phyloP scores from a whole-genome alignment of 495 filamentous ascomycete genomes.

The Annulohypoxylon nitens region DNA sequence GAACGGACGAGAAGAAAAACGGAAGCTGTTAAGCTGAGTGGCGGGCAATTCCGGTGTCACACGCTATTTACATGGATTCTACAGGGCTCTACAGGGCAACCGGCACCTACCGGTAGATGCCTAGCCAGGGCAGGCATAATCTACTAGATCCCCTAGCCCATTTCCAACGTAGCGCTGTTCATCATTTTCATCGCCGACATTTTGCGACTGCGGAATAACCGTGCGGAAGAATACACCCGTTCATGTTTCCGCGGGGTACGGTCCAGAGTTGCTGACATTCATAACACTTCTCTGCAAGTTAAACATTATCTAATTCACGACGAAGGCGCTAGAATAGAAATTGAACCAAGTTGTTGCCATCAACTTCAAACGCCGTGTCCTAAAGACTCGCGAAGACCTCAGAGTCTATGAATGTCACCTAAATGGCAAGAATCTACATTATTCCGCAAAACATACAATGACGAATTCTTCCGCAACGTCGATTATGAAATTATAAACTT shows the following conservation, averaged over 20 bases:
- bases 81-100: background rate
- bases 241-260: no score
- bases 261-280: no score
- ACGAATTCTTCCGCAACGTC: background rate
- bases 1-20: background rate
- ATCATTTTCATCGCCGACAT: background rate
- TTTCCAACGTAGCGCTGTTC: background rate
- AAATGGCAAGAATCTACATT: no score
- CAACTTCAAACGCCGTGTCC: no score
- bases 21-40: background rate
- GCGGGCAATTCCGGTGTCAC: slow-evolving; percentile 9
- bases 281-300: no score
- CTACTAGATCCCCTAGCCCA: background rate
- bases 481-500: background rate
- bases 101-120: background rate
- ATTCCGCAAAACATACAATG: background rate
- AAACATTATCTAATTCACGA: no score
- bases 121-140: no score
- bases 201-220: background rate
- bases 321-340: no score
- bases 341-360: no score
- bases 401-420: no score
- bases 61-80: slow-evolving; percentile 1
- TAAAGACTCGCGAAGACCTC: no score
- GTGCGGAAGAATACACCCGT: no score